Percentiles rank a stretch among this genome's conserved stretches.
phyloP scores from a whole-genome alignment of 305 asterid species.

The Fraxinus ornus region DNA sequence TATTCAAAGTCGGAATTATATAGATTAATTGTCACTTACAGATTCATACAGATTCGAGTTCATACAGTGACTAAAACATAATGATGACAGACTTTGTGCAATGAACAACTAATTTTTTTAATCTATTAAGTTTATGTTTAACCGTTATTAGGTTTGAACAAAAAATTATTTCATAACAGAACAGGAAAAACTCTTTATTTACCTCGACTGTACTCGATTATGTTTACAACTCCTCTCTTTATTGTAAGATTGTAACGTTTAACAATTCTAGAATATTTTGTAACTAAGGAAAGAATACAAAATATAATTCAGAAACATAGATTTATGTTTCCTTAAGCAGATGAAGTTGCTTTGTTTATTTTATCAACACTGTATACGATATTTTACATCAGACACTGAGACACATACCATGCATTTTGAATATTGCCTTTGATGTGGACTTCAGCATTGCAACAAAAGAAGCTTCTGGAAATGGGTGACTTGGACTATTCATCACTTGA shows the following conservation, averaged over 20 bases:
- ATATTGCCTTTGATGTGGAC: conserved; percentile 32
- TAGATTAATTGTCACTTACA: background rate
- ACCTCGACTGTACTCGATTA: background rate
- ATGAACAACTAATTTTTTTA: too few species aligned
- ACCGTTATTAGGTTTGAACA: too few species aligned
- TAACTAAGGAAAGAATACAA: background rate
- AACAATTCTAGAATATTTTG: too few species aligned
- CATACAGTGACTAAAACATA: too few species aligned
- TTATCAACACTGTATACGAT: background rate
- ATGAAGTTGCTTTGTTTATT: background rate
- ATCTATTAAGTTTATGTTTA: too few species aligned
- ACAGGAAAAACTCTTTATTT: background rate
- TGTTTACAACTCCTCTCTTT: background rate
- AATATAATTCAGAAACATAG: background rate
- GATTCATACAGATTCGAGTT: background rate
- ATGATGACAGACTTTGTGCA: too few species aligned
- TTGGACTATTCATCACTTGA: conserved; percentile 35
- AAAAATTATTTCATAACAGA: too few species aligned
- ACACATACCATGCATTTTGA: background rate
- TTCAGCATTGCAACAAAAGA: conserved; percentile 31
- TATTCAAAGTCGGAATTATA: background rate
- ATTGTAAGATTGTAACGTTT: background rate
- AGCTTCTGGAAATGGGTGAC: conserved; percentile 36
- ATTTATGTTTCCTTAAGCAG: background rate
- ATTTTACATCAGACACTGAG: background rate